Evolutionary conservation across 164 flowering plant genomes (phyloP), one percentile per base, ranked within the genome.

Genomic region (Platanus orientalis): DNA sequence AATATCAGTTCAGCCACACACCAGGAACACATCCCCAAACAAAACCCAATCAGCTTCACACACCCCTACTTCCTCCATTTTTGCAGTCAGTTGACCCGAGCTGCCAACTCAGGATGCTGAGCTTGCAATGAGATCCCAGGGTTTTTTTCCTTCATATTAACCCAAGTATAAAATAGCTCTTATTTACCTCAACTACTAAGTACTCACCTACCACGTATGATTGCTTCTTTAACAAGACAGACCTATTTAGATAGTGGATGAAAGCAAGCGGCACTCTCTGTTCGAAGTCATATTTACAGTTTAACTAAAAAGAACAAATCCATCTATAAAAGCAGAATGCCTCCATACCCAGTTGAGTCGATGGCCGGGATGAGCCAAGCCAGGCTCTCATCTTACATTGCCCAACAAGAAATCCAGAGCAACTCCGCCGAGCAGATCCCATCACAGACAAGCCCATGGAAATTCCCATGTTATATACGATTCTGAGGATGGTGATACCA

Each of bases 271-370:
- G 51, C 29, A 40, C 21, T 50, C 17, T 20, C 62, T 39, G 56
- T 3, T 54, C 29, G 17, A 27, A 53, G 39, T 34, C 51, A 69
- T 69, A 76, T 72, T 61, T 66, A 76, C 79, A 76, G 65, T 61
- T 58, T 64, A 34, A 62, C 67, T 12, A n/a, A 39, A 60, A 55
- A 53, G 54, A 63, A 29, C 32, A 62, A 58, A 66, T 40, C 64
- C 29, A 25, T 57, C 71, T 58, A 56, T 52, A 63, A 47, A 53
- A 24, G 64, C 50, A 59, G 44, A 29, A 53, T 39, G 59, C 53
- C 68, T 44, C 23, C 19, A 60, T 32, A 40, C 23, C 57, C 58
- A 26, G 24, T 9, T 27, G 69, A 55, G 63, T 58, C 54, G 30
- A 24, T 1, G 40, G 4, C 26, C 19, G 32, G 30, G 42, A 60